A percentile compares a stretch with the other conserved stretches of the same genome.
phyloP scores from a whole-genome alignment of 352 stramenopile species.

The Elongisporangium senticosum region DNA sequence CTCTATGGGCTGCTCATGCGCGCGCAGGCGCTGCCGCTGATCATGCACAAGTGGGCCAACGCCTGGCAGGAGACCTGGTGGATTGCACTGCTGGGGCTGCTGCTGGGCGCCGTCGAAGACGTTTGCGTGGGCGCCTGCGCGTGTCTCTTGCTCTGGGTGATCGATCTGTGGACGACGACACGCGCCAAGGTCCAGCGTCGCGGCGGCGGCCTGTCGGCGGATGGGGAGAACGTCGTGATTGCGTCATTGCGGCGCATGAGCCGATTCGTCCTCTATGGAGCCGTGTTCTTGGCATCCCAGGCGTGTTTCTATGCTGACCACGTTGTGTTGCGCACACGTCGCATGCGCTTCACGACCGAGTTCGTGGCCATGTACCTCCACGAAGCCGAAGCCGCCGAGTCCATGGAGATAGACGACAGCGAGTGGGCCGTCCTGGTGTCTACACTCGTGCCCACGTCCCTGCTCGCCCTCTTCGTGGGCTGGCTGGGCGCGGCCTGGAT shows the following conservation, averaged over 20 bases:
- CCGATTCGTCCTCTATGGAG: constrained; percentile 26
- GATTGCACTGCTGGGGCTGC: constrained; percentile 24
- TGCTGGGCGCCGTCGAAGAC: constrained; percentile 42
- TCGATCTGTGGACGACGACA: constrained; percentile 22
- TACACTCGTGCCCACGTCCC: constrained; percentile 21
- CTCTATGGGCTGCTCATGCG: constrained; percentile 28
- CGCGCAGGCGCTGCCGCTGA: constrained; percentile 13
- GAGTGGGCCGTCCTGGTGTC: constrained; percentile 37
- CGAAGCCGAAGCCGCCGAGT: constrained; percentile 24
- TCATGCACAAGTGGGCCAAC: constrained; percentile 50
- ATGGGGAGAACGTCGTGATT: constrained; percentile 10
- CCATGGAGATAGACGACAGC: constrained; percentile 37
- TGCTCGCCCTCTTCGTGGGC: constrained; percentile 28
- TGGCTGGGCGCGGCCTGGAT: constrained; percentile 38
- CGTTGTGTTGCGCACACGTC: constrained; percentile 44
- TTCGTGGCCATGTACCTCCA: constrained; percentile 45
- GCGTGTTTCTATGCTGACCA: constrained; percentile 24
- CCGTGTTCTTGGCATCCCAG: constrained; percentile 24
- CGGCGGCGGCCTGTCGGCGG: constrained; percentile 11
- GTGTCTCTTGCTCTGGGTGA: constrained; percentile 24
- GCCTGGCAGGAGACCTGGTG: constrained; percentile 35
- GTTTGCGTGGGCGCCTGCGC: constrained; percentile 28
- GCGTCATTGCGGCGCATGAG: constrained; percentile 5
- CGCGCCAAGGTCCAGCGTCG: constrained; percentile 3
- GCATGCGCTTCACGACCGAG: constrained; percentile 45